phyloP scores from a whole-genome alignment of 1,284 basidiomycete species.

The Clitocybe nebularis region DNA sequence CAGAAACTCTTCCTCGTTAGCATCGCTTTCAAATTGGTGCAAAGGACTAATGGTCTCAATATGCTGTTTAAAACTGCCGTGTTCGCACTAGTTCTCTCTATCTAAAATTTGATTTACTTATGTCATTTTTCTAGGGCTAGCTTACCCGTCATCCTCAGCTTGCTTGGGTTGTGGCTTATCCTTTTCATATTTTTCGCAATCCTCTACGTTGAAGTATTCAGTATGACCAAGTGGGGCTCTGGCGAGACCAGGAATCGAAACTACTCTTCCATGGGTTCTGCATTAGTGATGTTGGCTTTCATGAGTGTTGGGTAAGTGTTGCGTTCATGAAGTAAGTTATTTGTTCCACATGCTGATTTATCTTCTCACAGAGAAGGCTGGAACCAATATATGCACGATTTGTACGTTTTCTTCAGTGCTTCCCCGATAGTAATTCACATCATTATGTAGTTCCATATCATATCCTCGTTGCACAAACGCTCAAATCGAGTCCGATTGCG shows the following conservation, averaged over 20 bases:
- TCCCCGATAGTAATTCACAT: conserved; percentile 11
- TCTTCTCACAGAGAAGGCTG: conserved; percentile 70
- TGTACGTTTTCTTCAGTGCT: conserved; percentile 45
- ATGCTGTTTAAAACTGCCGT: conserved; percentile 96
- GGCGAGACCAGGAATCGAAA: conserved; percentile 75
- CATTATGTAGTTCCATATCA: conserved; percentile 53
- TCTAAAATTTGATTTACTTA: conserved; percentile 2
- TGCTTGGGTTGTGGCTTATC: conserved; percentile 88
- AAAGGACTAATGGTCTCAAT: conserved; percentile 86
- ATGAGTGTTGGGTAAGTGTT: conserved; percentile 66
- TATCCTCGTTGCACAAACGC: conserved; percentile 82
- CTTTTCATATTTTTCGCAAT: conserved; percentile 94
- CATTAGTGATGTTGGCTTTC: conserved; percentile 83
- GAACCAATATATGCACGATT: conserved; percentile 96
- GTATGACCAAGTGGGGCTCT: conserved; percentile 84
- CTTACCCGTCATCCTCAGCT: conserved; percentile 82
- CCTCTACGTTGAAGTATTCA: conserved; percentile 89
- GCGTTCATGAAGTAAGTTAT: background rate
- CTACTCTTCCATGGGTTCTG: conserved; percentile 77
- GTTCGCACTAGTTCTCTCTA: conserved; percentile 47
- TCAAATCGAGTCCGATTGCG: conserved; percentile 79
- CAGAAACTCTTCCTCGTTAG: conserved; percentile 95
- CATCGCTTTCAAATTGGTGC: conserved; percentile 93
- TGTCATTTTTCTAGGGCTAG: conserved; percentile 57
- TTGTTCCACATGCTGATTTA: conserved; percentile 10